These are phyloP conservation scores for Aquanectria penicillioides DNA, from an alignment of 2,329 filamentous ascomycete genomes.

Conservation along the genomic window DNA sequence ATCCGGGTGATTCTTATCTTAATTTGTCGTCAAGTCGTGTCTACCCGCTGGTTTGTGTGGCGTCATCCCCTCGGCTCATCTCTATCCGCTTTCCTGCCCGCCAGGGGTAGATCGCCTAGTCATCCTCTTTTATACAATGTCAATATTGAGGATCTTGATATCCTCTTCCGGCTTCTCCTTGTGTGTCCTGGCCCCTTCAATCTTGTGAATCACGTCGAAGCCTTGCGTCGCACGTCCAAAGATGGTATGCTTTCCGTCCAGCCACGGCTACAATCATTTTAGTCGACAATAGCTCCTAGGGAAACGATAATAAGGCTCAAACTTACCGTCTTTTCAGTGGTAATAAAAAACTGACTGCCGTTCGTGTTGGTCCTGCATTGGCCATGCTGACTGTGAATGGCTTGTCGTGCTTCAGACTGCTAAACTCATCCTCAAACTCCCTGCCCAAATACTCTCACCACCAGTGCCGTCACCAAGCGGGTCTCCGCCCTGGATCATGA, in stretches of 20 bases:
- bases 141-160: conserved; percentile 95
- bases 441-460: conserved; percentile 90
- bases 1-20: no score
- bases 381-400: conserved; percentile 98
- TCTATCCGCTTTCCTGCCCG: not conserved
- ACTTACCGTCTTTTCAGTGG: conserved; percentile 90
- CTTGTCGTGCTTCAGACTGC: conserved; percentile 90
- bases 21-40: no score
- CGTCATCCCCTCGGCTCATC: not conserved
- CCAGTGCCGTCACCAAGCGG: conserved; percentile 91
- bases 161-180: conserved; percentile 96
- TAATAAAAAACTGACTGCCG: conserved; percentile 97
- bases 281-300: conserved; percentile 20
- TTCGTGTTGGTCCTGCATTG: conserved; percentile 95
- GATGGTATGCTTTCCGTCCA: conserved; percentile 96
- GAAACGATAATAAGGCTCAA: not conserved
- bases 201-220: conserved; percentile 93
- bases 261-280: conserved; percentile 73
- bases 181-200: conserved; percentile 88
- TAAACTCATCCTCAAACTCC: conserved; percentile 95
- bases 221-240: conserved; percentile 92
- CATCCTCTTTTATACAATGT: conserved; percentile 64
- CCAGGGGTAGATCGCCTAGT: no score
- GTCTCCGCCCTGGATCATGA: conserved; percentile 99
- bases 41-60: not conserved